Percentiles rank a stretch among this genome's conserved stretches.
Evolutionary conservation across 2,329 filamentous ascomycete species (phyloP).

Genomic region (Diaporthe longicolla): DNA sequence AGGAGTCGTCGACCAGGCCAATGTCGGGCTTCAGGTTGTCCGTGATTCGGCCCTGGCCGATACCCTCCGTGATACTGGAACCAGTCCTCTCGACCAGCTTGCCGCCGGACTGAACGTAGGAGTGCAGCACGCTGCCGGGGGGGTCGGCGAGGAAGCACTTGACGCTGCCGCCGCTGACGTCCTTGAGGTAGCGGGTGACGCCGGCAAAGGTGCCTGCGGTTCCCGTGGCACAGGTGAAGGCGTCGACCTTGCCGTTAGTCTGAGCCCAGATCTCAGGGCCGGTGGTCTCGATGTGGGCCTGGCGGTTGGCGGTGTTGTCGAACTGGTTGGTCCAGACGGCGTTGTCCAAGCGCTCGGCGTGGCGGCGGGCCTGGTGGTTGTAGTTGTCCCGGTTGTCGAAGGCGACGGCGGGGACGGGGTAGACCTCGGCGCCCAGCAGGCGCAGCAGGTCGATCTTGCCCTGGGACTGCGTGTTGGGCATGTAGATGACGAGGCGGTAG

Average conservation of each 20-base stretch:
- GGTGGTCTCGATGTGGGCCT: conserved; percentile 96
- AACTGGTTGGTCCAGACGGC: conserved; percentile 99
- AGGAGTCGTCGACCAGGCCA: conserved; percentile 83
- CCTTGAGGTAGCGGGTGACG: conserved; percentile 89
- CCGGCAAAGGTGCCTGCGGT: conserved; percentile 94
- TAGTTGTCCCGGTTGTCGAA: conserved; percentile 98
- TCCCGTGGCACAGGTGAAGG: conserved; percentile 95
- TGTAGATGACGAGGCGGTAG: conserved; percentile 98
- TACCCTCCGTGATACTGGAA: conserved; percentile 95
- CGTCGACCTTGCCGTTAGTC: conserved; percentile 87
- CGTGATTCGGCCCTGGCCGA: conserved; percentile 96
- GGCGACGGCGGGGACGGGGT: conserved; percentile 94
- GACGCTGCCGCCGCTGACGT: conserved; percentile 81
- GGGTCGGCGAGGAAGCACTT: conserved; percentile 94
- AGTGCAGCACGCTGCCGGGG: conserved; percentile 92
- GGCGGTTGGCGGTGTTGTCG: conserved; percentile 94
- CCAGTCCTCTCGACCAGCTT: conserved; percentile 85
- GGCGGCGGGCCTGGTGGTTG: conserved; percentile 93
- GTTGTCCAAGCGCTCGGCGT: conserved; percentile 88
- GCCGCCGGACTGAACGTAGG: conserved; percentile 89
- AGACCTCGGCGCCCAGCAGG: conserved; percentile 92
- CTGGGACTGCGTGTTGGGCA: conserved; percentile 98
- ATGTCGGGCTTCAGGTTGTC: conserved; percentile 92
- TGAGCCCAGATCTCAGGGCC: conserved; percentile 98
- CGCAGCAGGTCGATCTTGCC: conserved; percentile 96